Evolutionary conservation across 78 protist genomes (phyloP).

Genomic region (Dictyostelium discoideum): DNA sequence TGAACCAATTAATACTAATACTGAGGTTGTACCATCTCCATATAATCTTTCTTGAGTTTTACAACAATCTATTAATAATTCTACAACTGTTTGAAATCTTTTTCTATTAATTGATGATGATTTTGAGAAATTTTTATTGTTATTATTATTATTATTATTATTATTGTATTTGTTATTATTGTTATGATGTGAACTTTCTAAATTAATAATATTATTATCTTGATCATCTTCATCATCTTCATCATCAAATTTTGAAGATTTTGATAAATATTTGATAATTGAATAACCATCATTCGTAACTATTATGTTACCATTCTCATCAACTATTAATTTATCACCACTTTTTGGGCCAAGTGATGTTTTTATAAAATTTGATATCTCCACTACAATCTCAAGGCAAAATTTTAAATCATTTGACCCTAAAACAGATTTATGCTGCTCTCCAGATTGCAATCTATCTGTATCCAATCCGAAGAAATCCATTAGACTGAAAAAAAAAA

Average conservation of each 20-base stretch:
- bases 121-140: not conserved
- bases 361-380: not conserved
- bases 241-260: not conserved
- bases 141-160: not conserved
- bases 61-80: constrained; percentile 37
- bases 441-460: not conserved
- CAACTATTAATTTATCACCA: constrained; percentile 62
- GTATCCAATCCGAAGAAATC: not conserved
- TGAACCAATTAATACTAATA: constrained; percentile 58
- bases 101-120: not conserved
- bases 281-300: constrained; percentile 67
- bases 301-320: constrained; percentile 26
- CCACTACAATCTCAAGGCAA: not conserved
- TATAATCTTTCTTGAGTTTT: constrained; percentile 35
- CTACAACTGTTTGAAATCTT: constrained; percentile 27
- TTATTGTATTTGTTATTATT: not conserved
- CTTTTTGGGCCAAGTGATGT: constrained; percentile 33
- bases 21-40: constrained; percentile 74
- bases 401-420: constrained; percentile 5
- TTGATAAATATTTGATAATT: constrained; percentile 11
- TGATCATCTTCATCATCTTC: not conserved
- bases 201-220: not conserved
- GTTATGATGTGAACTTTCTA: not conserved
- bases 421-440: not conserved
- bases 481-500: not conserved